These are phyloP conservation scores for Leishmania tropica DNA, from an alignment of 208 protist genomes.

Conservation along the genomic window DNA sequence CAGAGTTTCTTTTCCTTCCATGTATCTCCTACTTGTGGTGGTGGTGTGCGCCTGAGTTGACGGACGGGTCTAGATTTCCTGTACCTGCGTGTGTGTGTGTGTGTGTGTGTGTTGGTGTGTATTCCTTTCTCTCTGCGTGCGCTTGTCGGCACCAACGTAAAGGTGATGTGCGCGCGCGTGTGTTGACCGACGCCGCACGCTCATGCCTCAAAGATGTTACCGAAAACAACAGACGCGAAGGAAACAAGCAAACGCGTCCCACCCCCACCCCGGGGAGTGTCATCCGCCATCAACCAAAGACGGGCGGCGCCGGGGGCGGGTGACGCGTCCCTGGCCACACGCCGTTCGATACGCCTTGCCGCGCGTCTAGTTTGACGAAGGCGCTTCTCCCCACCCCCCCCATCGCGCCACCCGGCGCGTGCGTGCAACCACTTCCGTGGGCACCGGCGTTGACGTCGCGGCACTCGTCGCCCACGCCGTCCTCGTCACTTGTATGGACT, in stretches of 20 bases:
- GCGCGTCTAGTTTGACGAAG: background rate
- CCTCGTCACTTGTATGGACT: background rate
- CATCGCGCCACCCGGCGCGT: background rate
- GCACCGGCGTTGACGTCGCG: background rate
- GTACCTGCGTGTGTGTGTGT: background rate
- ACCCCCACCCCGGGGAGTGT: too few species aligned
- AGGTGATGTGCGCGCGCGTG: background rate
- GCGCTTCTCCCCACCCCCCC: background rate
- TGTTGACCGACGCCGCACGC: background rate
- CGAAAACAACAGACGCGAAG: background rate
- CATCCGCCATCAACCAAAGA: too few species aligned
- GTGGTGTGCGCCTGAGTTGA: background rate
- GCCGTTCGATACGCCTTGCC: too few species aligned
- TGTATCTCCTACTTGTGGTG: background rate
- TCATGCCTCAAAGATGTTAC: background rate
- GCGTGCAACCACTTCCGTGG: background rate
- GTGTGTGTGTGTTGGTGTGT: too few species aligned
- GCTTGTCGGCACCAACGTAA: background rate
- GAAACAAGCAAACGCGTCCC: background rate
- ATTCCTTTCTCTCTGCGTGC: background rate
- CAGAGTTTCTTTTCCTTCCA: background rate
- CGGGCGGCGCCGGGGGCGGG: too few species aligned
- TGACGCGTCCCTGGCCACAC: too few species aligned
- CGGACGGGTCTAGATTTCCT: background rate
- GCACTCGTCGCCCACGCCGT: background rate